A percentile compares a stretch with the other conserved stretches of the same genome.
Evolutionary conservation across 139 green algal species (phyloP).

Genomic region (Pleodorina starrii): DNA sequence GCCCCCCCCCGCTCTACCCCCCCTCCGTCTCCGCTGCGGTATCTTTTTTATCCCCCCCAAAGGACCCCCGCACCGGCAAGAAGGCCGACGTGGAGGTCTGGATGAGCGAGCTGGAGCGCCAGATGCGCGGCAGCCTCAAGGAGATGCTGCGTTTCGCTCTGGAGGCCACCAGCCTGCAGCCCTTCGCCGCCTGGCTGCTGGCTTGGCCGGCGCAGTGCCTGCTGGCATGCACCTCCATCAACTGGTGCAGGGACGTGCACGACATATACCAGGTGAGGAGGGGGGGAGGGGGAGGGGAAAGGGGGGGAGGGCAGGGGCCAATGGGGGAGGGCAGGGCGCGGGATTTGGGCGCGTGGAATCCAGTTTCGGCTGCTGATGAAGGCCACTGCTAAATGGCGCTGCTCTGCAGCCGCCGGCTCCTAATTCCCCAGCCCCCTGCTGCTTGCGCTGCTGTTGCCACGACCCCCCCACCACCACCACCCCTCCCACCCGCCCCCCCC

Average conservation of each 20-base stretch:
- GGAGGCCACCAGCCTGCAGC: slow-evolving; percentile 39
- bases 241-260: slow-evolving; percentile 58
- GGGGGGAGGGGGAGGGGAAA: background rate
- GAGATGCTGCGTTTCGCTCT: slow-evolving; percentile 51
- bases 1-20: background rate
- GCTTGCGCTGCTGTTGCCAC: too few relatives aligned
- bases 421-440: too few relatives aligned
- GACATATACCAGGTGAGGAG: slow-evolving; percentile 48
- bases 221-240: slow-evolving; percentile 39
- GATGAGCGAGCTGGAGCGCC: slow-evolving; percentile 58
- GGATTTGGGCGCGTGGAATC: too few relatives aligned
- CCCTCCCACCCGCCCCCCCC: background rate
- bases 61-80: slow-evolving; percentile 39
- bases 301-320: too few relatives aligned
- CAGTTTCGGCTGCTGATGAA: too few relatives aligned
- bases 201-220: slow-evolving; percentile 55
- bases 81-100: slow-evolving; percentile 55
- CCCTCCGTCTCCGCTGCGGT: background rate
- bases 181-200: slow-evolving; percentile 47
- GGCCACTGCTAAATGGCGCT: too few relatives aligned
- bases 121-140: slow-evolving; percentile 54
- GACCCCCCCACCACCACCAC: background rate
- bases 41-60: background rate
- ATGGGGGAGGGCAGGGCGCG: too few relatives aligned
- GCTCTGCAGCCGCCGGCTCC: too few relatives aligned